phyloP scores from a whole-genome alignment of 768 basidiomycete species.

The Cytidiella melzeri region DNA sequence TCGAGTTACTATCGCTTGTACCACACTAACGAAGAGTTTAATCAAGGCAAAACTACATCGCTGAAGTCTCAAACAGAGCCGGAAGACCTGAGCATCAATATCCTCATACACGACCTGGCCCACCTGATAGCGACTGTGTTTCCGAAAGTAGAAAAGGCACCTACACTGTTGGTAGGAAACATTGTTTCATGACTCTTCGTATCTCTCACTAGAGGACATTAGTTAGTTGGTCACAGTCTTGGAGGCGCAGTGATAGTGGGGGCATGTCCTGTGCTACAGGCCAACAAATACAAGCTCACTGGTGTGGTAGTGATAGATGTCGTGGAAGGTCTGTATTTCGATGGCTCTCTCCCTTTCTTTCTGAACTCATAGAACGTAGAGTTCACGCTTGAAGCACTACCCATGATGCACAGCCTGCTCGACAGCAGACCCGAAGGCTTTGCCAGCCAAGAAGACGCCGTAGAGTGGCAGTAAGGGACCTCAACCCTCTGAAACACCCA shows the following conservation, averaged over 20 bases:
- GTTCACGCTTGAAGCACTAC: slow-evolving; percentile 88
- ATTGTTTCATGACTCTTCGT: neutral
- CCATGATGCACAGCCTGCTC: slow-evolving; percentile 86
- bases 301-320: slow-evolving; percentile 84
- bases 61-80: slow-evolving; percentile 23
- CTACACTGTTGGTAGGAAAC: slow-evolving; percentile 64
- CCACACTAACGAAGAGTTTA: neutral
- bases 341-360: neutral
- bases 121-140: slow-evolving; percentile 64
- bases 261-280: slow-evolving; percentile 59
- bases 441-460: slow-evolving; percentile 72
- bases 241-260: slow-evolving; percentile 86
- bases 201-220: neutral
- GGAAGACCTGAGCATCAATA: slow-evolving; percentile 65
- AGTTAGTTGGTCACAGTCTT: slow-evolving; percentile 96
- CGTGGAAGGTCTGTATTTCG: slow-evolving; percentile 60
- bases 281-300: slow-evolving; percentile 60
- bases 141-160: slow-evolving; percentile 53
- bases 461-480: slow-evolving; percentile 90
- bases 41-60: slow-evolving; percentile 59
- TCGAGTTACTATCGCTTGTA: neutral
- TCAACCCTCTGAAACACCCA: neutral
- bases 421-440: slow-evolving; percentile 85
- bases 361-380: slow-evolving; percentile 38
- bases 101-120: slow-evolving; percentile 70